Percentiles rank a stretch among this genome's conserved stretches.
Conservation (phyloP, 805 yeast species). For the Zygosaccharomyces gambellarensis region DNA sequence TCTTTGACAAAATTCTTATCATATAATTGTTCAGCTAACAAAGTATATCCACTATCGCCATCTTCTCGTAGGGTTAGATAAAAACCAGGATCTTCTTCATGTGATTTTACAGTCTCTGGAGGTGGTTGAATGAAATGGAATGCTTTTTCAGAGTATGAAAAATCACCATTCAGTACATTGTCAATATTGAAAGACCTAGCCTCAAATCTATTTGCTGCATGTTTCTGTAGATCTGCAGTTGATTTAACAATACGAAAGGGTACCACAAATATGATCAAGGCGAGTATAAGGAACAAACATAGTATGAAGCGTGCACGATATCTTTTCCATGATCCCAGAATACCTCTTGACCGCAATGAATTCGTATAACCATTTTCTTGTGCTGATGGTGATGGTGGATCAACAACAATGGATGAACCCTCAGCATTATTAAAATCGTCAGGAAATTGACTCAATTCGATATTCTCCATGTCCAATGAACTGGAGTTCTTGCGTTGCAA, state of each 20-base stretch:
- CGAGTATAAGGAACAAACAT: background rate
- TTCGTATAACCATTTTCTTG: background rate
- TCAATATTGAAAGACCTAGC: slow-evolving; percentile 7
- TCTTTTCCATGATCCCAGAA: background rate
- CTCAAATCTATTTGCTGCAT: background rate
- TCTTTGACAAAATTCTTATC: slow-evolving; percentile 22
- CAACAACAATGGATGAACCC: background rate
- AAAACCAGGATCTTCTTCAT: slow-evolving; percentile 43
- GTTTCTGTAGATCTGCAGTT: background rate
- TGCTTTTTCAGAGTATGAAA: slow-evolving; percentile 18
- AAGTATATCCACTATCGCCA: slow-evolving; percentile 13
- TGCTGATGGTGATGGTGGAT: background rate
- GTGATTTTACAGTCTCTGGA: slow-evolving; percentile 17
- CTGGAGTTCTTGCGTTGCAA: slow-evolving; percentile 28
- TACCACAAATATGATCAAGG: background rate
- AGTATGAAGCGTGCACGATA: background rate
- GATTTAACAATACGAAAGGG: background rate
- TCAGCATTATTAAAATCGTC: background rate
- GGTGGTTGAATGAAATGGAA: slow-evolving; percentile 27
- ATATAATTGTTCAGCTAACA: slow-evolving; percentile 32
- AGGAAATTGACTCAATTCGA: slow-evolving; percentile 4
- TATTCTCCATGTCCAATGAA: slow-evolving; percentile 16
- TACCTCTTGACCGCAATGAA: background rate
- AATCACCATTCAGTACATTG: slow-evolving; percentile 25
- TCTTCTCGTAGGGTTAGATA: slow-evolving; percentile 27